phyloP scores from a whole-genome alignment of 176 grass and related monocot genomes.

The bread wheat (Triticum aestivum) region IWGSC_CS_RefSeq_v2.1 NC_057806.1:411829261-411829760 shows the following conservation, averaged over 20 bases:
- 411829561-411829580: too few relatives aligned
- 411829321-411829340: slow-evolving; percentile 39
- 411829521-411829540: too few relatives aligned
- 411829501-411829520: not conserved
- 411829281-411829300: slow-evolving; percentile 33
- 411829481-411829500: slow-evolving; percentile 26
- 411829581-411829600: too few relatives aligned
- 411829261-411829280: slow-evolving; percentile 27
- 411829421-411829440: slow-evolving; percentile 14
- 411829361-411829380: slow-evolving; percentile 7
- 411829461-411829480: slow-evolving; percentile 6
- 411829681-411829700: not conserved
- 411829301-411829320: slow-evolving; percentile 37
- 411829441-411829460: slow-evolving; percentile 19
- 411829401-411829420: not conserved
- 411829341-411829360: not conserved
- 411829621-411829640: too few relatives aligned
- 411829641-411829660: not conserved
- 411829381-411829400: slow-evolving; percentile 34
- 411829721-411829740: not conserved
- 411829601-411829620: too few relatives aligned
- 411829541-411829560: too few relatives aligned
- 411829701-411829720: not conserved
- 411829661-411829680: not conserved
- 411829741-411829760: slow-evolving; percentile 19